Conservation (phyloP, 1,139 yeast species). For the Sugiyamaella paludigena region DNA sequence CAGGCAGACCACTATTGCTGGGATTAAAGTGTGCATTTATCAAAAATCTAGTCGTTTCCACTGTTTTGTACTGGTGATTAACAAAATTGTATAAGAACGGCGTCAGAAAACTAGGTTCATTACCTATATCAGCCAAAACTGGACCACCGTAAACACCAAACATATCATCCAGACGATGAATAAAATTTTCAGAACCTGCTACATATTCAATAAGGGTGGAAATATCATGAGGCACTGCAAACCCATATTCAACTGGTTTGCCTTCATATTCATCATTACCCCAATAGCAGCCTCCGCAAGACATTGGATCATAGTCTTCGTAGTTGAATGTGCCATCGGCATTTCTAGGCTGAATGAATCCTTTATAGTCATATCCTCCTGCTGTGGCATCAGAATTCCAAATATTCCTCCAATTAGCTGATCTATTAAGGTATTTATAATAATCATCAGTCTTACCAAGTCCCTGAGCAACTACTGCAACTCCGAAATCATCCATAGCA, state of each 20-base stretch:
- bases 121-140: constrained; percentile 15
- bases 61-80: constrained; percentile 14
- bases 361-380: constrained; percentile 35
- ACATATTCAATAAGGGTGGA: constrained; percentile 34
- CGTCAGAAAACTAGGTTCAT: constrained; percentile 16
- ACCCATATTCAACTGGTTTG: constrained; percentile 35
- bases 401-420: constrained; percentile 42
- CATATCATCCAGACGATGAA: constrained; percentile 41
- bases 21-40: constrained; percentile 36
- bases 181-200: constrained; percentile 37
- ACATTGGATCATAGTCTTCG: constrained; percentile 27
- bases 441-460: constrained; percentile 33
- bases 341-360: constrained; percentile 41
- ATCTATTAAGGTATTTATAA: constrained; percentile 38
- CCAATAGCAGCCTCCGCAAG: constrained; percentile 18
- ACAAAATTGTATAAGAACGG: constrained; percentile 16
- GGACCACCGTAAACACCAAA: constrained; percentile 26
- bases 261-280: constrained; percentile 18
- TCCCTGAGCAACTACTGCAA: constrained; percentile 42
- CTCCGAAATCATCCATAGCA: constrained; percentile 42
- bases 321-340: constrained; percentile 37
- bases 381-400: constrained; percentile 41
- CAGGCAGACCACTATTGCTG: constrained; percentile 39
- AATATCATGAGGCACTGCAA: constrained; percentile 40
- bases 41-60: constrained; percentile 20